A percentile compares a stretch with the other conserved stretches of the same genome.
phyloP scores from a whole-genome alignment of 2,329 filamentous ascomycete genomes.

The Colletotrichum sp. region DNA sequence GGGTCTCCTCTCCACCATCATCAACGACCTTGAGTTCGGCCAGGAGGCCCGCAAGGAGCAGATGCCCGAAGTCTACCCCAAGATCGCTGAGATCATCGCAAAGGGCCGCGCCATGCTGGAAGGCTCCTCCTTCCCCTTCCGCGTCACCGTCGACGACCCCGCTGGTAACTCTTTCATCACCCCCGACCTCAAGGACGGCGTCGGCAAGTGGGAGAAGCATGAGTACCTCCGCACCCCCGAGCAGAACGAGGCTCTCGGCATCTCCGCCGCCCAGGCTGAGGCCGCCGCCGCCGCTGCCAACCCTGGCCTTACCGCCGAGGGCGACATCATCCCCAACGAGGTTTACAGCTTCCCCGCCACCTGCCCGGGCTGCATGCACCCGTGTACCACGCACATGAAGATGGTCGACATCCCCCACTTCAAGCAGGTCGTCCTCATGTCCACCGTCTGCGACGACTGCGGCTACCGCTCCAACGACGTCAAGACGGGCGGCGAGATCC shows the following conservation, averaged over 20 bases:
- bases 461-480: slow-evolving; percentile 97
- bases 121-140: slow-evolving; percentile 84
- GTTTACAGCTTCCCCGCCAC: slow-evolving; percentile 92
- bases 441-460: slow-evolving; percentile 88
- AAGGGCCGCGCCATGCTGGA: slow-evolving; percentile 79
- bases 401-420: slow-evolving; percentile 99
- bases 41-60: slow-evolving; percentile 83
- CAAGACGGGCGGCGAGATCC: slow-evolving; percentile 94
- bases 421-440: slow-evolving; percentile 96
- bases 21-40: slow-evolving; percentile 80
- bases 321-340: slow-evolving; percentile 90
- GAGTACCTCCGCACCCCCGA: slow-evolving; percentile 84
- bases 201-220: slow-evolving; percentile 87
- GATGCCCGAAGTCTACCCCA: slow-evolving; percentile 77
- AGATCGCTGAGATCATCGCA: slow-evolving; percentile 78
- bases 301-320: slow-evolving; percentile 53
- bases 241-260: slow-evolving; percentile 86
- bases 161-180: slow-evolving; percentile 97
- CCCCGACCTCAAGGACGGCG: slow-evolving; percentile 77
- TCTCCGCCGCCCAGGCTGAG: slow-evolving; percentile 68
- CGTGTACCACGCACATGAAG: slow-evolving; percentile 95
- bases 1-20: slow-evolving; percentile 78
- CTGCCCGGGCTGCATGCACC: slow-evolving; percentile 88
- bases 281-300: slow-evolving; percentile 56
- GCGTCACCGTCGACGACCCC: slow-evolving; percentile 85